These are phyloP conservation scores for Arthromyces matolae DNA, from an alignment of 768 basidiomycete genomes.

Conservation along the genomic window DNA sequence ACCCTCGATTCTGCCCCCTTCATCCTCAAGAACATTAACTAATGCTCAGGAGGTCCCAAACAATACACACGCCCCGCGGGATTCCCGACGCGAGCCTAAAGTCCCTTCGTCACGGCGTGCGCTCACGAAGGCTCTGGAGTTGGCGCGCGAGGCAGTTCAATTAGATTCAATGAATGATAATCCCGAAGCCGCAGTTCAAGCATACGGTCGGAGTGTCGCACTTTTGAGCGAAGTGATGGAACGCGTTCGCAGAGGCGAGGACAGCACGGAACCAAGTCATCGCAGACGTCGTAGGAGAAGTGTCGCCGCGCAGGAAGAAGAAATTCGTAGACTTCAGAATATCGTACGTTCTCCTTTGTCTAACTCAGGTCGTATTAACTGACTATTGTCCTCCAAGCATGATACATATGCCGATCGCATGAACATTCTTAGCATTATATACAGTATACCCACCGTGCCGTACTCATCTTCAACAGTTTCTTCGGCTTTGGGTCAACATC, in stretches of 20 bases:
- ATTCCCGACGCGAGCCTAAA: constrained; percentile 47
- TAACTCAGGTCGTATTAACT: constrained; percentile 8
- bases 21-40: constrained; percentile 30
- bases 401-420: constrained; percentile 94
- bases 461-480: constrained; percentile 57
- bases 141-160: constrained; percentile 86
- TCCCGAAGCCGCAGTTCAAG: constrained; percentile 83
- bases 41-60: constrained; percentile 40
- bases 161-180: constrained; percentile 87
- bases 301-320: constrained; percentile 88
- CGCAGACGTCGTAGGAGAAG: constrained; percentile 65
- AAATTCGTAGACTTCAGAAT: constrained; percentile 79
- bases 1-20: constrained; percentile 42
- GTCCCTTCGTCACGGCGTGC: constrained; percentile 81
- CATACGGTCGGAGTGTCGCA: constrained; percentile 83
- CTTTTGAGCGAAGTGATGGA: constrained; percentile 92
- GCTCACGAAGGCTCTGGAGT: constrained; percentile 78
- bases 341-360: constrained; percentile 60
- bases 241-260: constrained; percentile 81
- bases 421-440: constrained; percentile 87
- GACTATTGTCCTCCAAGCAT: constrained; percentile 52
- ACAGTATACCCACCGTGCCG: constrained; percentile 77
- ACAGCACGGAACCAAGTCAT: constrained; percentile 57
- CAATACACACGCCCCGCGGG: constrained; percentile 39
- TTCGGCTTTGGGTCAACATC: constrained; percentile 22